A percentile compares a stretch with the other conserved stretches of the same genome.
Conservation (phyloP, 2,329 filamentous ascomycete species). For the Epichloe uncinata region DNA sequence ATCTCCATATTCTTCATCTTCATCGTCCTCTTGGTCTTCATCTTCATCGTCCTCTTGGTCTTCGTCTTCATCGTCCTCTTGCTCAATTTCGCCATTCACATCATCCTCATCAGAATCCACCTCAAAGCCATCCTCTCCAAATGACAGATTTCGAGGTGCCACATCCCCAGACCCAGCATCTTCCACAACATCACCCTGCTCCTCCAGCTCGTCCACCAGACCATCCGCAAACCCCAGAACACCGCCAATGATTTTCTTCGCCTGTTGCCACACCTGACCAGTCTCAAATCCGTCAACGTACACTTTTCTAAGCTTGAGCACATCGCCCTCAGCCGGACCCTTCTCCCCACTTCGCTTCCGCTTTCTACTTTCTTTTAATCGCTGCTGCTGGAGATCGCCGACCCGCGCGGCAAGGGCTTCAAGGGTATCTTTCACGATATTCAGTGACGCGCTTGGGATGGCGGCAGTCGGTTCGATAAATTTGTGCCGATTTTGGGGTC, state of each 20-base stretch:
- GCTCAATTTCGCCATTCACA: conserved; percentile 10
- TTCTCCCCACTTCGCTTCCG: conserved; percentile 51
- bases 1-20: conserved; percentile 20
- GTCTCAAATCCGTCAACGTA: conserved; percentile 80
- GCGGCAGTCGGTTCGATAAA: conserved; percentile 63
- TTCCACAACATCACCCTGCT: conserved; percentile 30
- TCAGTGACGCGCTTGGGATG: conserved; percentile 56
- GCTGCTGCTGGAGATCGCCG: conserved; percentile 56
- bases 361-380: conserved; percentile 61
- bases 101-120: conserved; percentile 20
- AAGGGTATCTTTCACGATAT: conserved; percentile 66
- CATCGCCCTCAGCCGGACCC: conserved; percentile 26
- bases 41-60: conserved; percentile 17
- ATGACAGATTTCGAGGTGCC: conserved; percentile 13
- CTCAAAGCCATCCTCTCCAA: conserved; percentile 19
- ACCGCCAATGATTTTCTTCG: conserved; percentile 60
- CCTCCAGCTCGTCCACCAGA: conserved; percentile 35
- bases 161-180: conserved; percentile 18
- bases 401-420: conserved; percentile 66
- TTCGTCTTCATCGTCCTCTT: conserved; percentile 8
- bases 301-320: conserved; percentile 68
- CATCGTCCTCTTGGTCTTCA: too few relatives aligned
- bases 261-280: conserved; percentile 89
- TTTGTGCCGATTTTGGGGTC: conserved; percentile 47
- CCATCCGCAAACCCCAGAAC: conserved; percentile 36